These are phyloP conservation scores for Polyporus arcularius DNA, from an alignment of 768 basidiomycete genomes.

Conservation along the genomic window DNA sequence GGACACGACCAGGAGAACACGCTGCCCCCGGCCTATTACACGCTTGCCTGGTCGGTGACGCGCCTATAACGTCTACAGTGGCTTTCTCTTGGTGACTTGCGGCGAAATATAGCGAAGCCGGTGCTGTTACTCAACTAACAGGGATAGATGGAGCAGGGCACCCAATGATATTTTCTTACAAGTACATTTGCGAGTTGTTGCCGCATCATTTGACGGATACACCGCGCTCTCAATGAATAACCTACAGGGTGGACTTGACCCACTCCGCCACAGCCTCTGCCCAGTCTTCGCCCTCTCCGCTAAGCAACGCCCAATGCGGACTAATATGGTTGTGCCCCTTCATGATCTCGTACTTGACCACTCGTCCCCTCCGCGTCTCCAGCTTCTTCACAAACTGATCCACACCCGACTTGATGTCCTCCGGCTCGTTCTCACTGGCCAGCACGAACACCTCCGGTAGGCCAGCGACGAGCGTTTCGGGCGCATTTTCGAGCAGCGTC, in stretches of 20 bases:
- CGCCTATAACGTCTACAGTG: too few relatives aligned
- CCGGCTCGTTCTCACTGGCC: constrained; percentile 56
- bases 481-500: constrained; percentile 40
- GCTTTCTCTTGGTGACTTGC: too few relatives aligned
- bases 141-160: too few relatives aligned
- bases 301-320: constrained; percentile 46
- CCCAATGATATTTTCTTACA: too few relatives aligned
- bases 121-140: too few relatives aligned
- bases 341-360: constrained; percentile 38
- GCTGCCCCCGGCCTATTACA: too few relatives aligned
- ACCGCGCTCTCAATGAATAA: too few relatives aligned
- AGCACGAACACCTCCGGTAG: constrained; percentile 53
- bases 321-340: constrained; percentile 68
- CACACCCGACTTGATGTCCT: constrained; percentile 39
- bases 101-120: too few relatives aligned
- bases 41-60: too few relatives aligned
- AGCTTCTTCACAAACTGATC: constrained; percentile 43
- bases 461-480: constrained; percentile 34
- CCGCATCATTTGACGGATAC: too few relatives aligned
- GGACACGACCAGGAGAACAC: too few relatives aligned
- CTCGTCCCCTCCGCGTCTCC: constrained; percentile 35
- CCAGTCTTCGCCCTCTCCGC: constrained; percentile 66
- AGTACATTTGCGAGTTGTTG: too few relatives aligned
- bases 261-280: constrained; percentile 43
- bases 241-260: constrained; percentile 13